Base-by-base conservation (phyloP, 2,329 filamentous ascomycete genomes). In the Penicillium crustosum region DNA sequence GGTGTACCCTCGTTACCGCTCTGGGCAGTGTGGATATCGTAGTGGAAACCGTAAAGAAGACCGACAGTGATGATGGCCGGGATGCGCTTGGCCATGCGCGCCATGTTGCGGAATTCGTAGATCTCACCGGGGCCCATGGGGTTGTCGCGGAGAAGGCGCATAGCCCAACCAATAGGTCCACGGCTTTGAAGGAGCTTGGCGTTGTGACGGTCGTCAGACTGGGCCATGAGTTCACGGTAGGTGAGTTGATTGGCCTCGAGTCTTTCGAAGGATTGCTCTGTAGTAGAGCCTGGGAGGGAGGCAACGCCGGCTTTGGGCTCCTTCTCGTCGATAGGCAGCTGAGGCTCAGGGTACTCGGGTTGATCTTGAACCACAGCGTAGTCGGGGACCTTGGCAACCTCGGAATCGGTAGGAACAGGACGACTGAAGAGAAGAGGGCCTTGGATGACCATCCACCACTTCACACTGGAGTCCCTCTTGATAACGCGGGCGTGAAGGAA, bases 21-120 rank as follows among this genome's bases (percentile, higher is more conserved):
- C 79, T 92, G 89, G 5, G 88, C 88, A 49, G 84, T 82, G 81
- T 93, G 89, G 68, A 93, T 93, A 66, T 93, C 90, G 77, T 93
- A 93, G 81, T 93, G 81, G 27, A 88, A 72, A 73, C 90, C 90
- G 71, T 93, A 93, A 51, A 92, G 83, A 17, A 80, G 70, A 55
- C 81, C 89, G 62, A 79, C 80, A 43, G 86, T 80, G 60, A 90
- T 72, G 75, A 82, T 82, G 50, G 90, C 89, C 0, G 90, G 90
- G 9, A 93, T 70, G 23, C 89, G 88, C 75, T 85, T 88, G 59
- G 80, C 29, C 23, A 87, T 59, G 50, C 82, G 82, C 70, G 81
- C 82, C 61, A 92, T 77, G 81, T 93, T 93, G 76, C 86, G 79
- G 21, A 82, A 66, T 77, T 93, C 90, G 77, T 93, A 91, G 62